phyloP scores from a whole-genome alignment of 345 rosid genomes.

The Populus pruinosa region DNA sequence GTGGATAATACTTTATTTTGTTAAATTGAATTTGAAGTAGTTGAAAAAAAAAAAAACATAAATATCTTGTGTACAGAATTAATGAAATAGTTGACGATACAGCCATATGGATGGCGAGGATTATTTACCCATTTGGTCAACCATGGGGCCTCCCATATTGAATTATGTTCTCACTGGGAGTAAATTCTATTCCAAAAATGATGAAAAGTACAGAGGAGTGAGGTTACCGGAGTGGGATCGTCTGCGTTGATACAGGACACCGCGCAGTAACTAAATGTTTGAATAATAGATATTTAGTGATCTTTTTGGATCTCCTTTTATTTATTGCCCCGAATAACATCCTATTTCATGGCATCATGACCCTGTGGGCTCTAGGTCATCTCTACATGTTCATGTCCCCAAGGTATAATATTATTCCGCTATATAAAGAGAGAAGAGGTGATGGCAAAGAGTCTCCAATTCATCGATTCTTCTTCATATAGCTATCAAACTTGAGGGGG shows the following conservation, averaged over 20 bases:
- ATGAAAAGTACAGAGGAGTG: neutral
- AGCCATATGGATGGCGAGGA: neutral
- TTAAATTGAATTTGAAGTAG: too few species aligned
- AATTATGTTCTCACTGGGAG: neutral
- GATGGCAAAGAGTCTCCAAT: neutral
- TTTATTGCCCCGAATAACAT: constrained; percentile 11
- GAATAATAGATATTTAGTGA: constrained; percentile 8
- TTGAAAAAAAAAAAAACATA: too few species aligned
- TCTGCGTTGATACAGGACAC: neutral
- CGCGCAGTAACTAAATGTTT: neutral
- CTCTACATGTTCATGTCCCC: neutral
- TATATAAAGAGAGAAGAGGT: constrained; percentile 5
- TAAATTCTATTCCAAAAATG: neutral
- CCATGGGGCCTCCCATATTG: neutral
- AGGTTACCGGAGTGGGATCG: neutral
- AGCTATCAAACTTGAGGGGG: neutral
- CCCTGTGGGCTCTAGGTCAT: constrained; percentile 7
- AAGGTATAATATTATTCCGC: too few species aligned
- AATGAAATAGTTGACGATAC: neutral
- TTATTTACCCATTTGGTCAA: neutral
- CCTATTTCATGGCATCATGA: constrained; percentile 21
- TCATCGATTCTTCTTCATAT: neutral
- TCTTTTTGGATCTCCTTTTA: constrained; percentile 10
- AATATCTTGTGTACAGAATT: neutral
- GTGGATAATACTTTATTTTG: neutral